A percentile compares a stretch with the other conserved stretches of the same genome.
These are phyloP conservation scores for Daldinia sp. DNA, from an alignment of 2,329 filamentous ascomycete genomes.

Conservation along the genomic window DNA sequence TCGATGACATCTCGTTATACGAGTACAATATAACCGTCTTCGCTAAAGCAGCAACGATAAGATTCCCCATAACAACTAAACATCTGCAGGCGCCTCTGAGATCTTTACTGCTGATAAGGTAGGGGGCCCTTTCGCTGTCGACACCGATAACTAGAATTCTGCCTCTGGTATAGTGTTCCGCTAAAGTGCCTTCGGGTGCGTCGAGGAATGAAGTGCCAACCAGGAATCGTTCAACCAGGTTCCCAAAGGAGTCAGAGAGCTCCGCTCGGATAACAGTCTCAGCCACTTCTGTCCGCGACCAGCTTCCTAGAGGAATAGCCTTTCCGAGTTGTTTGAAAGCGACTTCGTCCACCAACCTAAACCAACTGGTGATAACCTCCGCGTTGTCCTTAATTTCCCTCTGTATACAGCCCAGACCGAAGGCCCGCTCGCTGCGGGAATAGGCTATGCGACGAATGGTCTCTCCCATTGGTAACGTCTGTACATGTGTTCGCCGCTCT, in stretches of 20 bases:
- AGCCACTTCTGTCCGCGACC: conserved; percentile 71
- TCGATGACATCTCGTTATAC: conserved; percentile 65
- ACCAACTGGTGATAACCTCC: conserved; percentile 80
- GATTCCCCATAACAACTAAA: conserved; percentile 75
- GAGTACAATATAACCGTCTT: conserved; percentile 77
- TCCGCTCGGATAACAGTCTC: conserved; percentile 84
- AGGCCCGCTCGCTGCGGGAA: conserved; percentile 78
- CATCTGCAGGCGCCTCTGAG: conserved; percentile 84
- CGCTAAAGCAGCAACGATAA: conserved; percentile 85
- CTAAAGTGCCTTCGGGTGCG: conserved; percentile 59
- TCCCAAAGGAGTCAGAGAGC: conserved; percentile 66
- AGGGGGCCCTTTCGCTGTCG: conserved; percentile 75
- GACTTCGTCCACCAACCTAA: conserved; percentile 90
- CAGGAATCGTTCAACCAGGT: conserved; percentile 79
- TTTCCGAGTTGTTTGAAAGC: conserved; percentile 80
- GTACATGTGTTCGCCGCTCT: conserved; percentile 87
- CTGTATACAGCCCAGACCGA: conserved; percentile 86
- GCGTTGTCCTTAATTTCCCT: conserved; percentile 74
- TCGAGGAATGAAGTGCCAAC: conserved; percentile 84
- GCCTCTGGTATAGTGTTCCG: conserved; percentile 66
- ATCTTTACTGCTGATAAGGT: conserved; percentile 71
- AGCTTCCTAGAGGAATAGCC: conserved; percentile 66
- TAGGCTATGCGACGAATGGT: conserved; percentile 90
- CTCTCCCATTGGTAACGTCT: conserved; percentile 78
- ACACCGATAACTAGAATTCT: conserved; percentile 88